Evolutionary conservation across 202 grass and related monocot genomes (phyloP), one percentile per base, ranked within the genome.

Genomic region (Panicum virgatum): DNA sequence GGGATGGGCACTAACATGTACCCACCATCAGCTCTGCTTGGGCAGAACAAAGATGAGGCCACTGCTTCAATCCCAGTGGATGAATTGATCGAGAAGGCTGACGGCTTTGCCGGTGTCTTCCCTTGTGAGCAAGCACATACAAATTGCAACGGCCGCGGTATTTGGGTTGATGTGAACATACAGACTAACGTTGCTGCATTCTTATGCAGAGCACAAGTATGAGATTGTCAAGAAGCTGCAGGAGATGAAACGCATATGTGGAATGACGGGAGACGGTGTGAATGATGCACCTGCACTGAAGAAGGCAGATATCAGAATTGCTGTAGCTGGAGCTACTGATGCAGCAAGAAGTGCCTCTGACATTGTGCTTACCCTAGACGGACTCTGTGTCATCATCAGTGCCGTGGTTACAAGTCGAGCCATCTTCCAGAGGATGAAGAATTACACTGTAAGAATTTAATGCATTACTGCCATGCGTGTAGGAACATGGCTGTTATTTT

Each of bases 1-100:
- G 91, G 91, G 51, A 93, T 93, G 91, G 91, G 91, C 39, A 87
- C 91, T n/a, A 93, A 93, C 78, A 93, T 93, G 91, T 93, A 93
- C 68, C 91, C 91, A 15, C 85, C 91, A 53, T 93, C 91, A 47
- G 84, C 81, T 22, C 46, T 93, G 44, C 87, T 93, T 58, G 80
- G 84, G 43, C 51, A 89, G 62, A 66, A 69, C 20, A 93, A 84
- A 67, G 91, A 90, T 75, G 75, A 72, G 64, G 84, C 87, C 10
- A 83, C 84, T 48, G 76, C 91, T 61, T 73, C 66, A 25, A 27
- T 93, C 38, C 87, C 87, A 26, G 87, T 89, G 43, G 91, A 93
- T 36, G 91, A 93, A 18, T 66, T 93, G 73, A 93, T n/a, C n/a
- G n/a, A n/a, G n/a, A n/a, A n/a, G n/a, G n/a, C n/a, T n/a, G n/a